Percentiles rank a stretch among this genome's conserved stretches.
phyloP scores from a whole-genome alignment of 805 yeast genomes.

The Barnettozyma botsteinii region DNA sequence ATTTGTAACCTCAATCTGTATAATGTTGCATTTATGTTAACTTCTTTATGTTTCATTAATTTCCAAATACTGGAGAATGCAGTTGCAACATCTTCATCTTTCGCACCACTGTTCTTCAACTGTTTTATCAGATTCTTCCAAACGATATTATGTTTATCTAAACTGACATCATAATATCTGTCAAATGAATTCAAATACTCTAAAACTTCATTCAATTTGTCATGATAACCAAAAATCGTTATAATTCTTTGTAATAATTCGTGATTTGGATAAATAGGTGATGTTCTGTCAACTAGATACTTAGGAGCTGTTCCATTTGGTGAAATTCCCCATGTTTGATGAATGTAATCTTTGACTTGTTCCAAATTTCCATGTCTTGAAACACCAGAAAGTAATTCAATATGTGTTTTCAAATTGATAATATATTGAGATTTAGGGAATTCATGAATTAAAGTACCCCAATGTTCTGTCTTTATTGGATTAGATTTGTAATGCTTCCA shows the following conservation, averaged over 20 bases:
- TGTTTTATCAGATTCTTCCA: constrained; percentile 17
- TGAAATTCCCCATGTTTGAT: constrained; percentile 20
- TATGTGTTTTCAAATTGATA: constrained; percentile 19
- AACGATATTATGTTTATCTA: constrained; percentile 3
- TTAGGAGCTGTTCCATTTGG: constrained; percentile 5
- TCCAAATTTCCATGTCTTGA: constrained; percentile 13
- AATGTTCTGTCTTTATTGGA: background rate
- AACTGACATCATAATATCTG: constrained; percentile 10
- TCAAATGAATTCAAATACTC: constrained; percentile 13
- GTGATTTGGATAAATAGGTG: constrained; percentile 20
- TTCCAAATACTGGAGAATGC: constrained; percentile 16
- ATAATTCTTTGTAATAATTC: constrained; percentile 13
- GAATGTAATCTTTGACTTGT: constrained; percentile 18
- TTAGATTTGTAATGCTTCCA: background rate
- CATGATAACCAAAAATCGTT: constrained; percentile 17
- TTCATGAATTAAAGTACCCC: constrained; percentile 1
- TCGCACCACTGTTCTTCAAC: constrained; percentile 6
- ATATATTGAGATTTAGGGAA: constrained; percentile 3
- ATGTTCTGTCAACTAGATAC: constrained; percentile 6
- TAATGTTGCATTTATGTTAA: constrained; percentile 8
- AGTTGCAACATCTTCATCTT: constrained; percentile 2
- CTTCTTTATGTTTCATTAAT: constrained; percentile 10
- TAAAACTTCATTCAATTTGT: constrained; percentile 9
- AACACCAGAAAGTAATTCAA: constrained; percentile 20
- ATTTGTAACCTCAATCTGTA: constrained; percentile 12